phyloP scores from a whole-genome alignment of 257 asterid genomes.

The Rehmannia glutinosa region DNA sequence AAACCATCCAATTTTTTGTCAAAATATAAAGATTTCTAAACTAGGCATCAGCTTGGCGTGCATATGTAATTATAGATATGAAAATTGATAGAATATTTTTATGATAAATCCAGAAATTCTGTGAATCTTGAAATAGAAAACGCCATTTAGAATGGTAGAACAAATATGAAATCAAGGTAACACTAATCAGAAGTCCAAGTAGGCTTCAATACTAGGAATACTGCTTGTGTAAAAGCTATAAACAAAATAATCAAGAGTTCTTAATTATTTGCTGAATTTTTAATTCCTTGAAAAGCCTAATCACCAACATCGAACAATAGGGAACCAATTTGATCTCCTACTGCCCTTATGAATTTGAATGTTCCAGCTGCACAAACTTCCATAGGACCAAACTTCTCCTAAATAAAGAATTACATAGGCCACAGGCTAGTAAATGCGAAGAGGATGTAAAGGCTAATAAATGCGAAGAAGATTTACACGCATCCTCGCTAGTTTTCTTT shows the following conservation, averaged over 20 bases:
- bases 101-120: neutral
- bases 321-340: neutral
- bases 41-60: neutral
- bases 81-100: too few relatives aligned
- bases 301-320: neutral
- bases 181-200: neutral
- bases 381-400: neutral
- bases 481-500: neutral
- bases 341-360: neutral
- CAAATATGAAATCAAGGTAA: neutral
- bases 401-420: neutral
- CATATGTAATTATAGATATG: too few relatives aligned
- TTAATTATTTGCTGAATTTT: neutral
- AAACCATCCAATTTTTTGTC: neutral
- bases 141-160: neutral
- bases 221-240: neutral
- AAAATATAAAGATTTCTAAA: neutral
- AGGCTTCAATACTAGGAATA: neutral
- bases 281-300: neutral
- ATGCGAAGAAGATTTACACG: too few relatives aligned
- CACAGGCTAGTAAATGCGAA: neutral
- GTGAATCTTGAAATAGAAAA: neutral
- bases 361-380: neutral
- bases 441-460: too few relatives aligned
- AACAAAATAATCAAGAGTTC: neutral